A percentile compares a stretch with the other conserved stretches of the same genome.
Evolutionary conservation across 2,329 filamentous ascomycete genomes (phyloP).

Genomic region (Saccharata proteae): DNA sequence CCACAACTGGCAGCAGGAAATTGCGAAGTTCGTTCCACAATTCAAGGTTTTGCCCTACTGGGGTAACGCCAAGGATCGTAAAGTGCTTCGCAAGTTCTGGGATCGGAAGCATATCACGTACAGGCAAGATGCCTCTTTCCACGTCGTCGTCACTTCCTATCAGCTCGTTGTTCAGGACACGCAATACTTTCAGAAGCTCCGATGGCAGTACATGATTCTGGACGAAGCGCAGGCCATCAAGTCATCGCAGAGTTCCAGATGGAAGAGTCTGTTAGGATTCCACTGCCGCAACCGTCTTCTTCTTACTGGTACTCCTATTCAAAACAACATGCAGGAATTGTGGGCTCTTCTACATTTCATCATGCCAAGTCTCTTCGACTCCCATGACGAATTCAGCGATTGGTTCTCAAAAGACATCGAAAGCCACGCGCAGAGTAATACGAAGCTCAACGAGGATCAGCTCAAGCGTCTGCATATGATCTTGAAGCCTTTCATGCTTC

Average conservation of each 20-base stretch:
- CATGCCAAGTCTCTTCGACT: conserved; percentile 98
- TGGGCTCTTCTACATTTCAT: conserved; percentile 98
- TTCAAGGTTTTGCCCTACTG: conserved; percentile 96
- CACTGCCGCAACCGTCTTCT: conserved; percentile 89
- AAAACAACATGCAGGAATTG: conserved; percentile 99
- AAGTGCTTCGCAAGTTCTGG: conserved; percentile 97
- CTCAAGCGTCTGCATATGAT: conserved; percentile 97
- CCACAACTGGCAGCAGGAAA: conserved; percentile 99
- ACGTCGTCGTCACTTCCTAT: conserved; percentile 93
- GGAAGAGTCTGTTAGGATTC: conserved; percentile 91
- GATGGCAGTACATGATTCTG: conserved; percentile 99
- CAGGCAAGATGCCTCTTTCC: conserved; percentile 83
- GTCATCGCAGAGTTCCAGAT: conserved; percentile 87
- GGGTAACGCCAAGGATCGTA: conserved; percentile 87
- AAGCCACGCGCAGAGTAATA: conserved; percentile 96
- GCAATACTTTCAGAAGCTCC: conserved; percentile 97
- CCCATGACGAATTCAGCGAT: conserved; percentile 83
- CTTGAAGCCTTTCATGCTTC: conserved; percentile 97
- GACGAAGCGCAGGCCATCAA: conserved; percentile 99
- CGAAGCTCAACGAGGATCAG: conserved; percentile 98
- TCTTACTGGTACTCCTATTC: conserved; percentile 91
- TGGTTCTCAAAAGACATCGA: conserved; percentile 97
- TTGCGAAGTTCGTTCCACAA: conserved; percentile 83
- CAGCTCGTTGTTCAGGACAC: conserved; percentile 94
- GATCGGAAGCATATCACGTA: conserved; percentile 96